Evolutionary conservation across 2,329 filamentous ascomycete genomes (phyloP), one percentile per base, ranked within the genome.

Genomic region (Aspergillus arachidicola): DNA sequence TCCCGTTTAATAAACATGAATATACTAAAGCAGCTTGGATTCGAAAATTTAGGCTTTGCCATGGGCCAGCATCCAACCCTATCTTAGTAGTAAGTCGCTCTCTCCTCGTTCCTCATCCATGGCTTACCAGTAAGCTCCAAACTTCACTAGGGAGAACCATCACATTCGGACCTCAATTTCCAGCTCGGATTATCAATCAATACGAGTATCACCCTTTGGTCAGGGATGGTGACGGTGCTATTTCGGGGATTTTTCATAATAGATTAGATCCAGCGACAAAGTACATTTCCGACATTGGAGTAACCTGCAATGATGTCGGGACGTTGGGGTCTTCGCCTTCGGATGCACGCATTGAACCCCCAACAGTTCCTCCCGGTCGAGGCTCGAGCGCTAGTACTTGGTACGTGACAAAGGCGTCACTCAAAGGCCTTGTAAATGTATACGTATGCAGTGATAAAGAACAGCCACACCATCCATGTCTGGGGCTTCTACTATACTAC

Each of bases 231-330:
- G 59, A 68, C 36, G 59, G 66, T 53, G 38, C 53, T 48, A 60
- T 69, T 58, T 63, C 64, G 14, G 66, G 67, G 1, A 57, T 69
- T 19, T 63, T 68, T 54, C 59, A 69, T 54, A 32, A 66, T 57
- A 58, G 64, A 41, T 32, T 62, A 28, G 60, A 66, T 43, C 60
- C 58, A 28, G 21, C 12, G 3, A 34, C 14, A 2, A 57, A 16
- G 4, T 50, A 36, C n/a, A 59, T 65, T 43, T 54, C 50, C 3
- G 56, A 46, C 6, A 2, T 63, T 21, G 67, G 67, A n/a, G 64
- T 68, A n/a, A 67, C 64, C 45, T 65, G 66, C 56, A 51, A 58
- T 62, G 3, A 28, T 14, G 30, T 19, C 43, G 38, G 28, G 21
- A 6, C 34, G 4, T n/a, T 19, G 16, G 41, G 26, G n/a, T 14